Conservation (phyloP, 768 basidiomycete genomes). For the Leccinum arenicola region DNA sequence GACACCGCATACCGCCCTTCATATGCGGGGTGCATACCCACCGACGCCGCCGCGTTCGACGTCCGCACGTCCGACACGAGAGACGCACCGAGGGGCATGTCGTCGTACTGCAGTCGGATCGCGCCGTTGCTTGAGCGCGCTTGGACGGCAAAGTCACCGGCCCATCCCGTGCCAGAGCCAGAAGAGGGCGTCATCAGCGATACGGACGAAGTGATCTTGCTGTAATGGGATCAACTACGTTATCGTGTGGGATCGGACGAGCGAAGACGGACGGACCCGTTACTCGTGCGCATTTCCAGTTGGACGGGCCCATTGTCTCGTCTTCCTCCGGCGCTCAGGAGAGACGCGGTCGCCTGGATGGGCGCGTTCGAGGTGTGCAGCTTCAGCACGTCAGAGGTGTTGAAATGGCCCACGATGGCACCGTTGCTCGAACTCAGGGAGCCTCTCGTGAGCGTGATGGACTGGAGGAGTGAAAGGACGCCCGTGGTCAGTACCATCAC, state of each 20-base stretch:
- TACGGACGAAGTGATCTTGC: constrained; percentile 19
- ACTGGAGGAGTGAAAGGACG: constrained; percentile 19
- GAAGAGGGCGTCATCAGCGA: constrained; percentile 22
- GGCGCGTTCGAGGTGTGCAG: constrained; percentile 36
- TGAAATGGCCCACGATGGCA: constrained; percentile 38
- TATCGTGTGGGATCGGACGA: background rate
- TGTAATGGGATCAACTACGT: background rate
- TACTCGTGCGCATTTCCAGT: constrained; percentile 23
- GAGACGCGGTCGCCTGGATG: constrained; percentile 28
- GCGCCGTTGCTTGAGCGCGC: constrained; percentile 35
- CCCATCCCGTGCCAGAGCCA: constrained; percentile 16
- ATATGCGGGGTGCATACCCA: constrained; percentile 34
- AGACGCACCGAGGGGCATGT: constrained; percentile 28
- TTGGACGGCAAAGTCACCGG: constrained; percentile 31
- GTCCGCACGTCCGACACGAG: constrained; percentile 34
- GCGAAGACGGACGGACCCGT: constrained; percentile 10
- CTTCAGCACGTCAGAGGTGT: constrained; percentile 23
- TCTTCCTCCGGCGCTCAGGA: constrained; percentile 15
- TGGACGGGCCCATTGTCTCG: background rate
- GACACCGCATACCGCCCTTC: constrained; percentile 38
- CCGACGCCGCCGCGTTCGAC: constrained; percentile 30
- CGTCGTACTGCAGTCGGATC: constrained; percentile 26
- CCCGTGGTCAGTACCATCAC: background rate
- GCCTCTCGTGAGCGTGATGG: constrained; percentile 25
- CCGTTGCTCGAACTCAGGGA: constrained; percentile 32